Evolutionary conservation across 1,284 basidiomycete genomes (phyloP), one percentile per base, ranked within the genome.

Genomic region (Cutaneotrichosporon arboriforme): DNA sequence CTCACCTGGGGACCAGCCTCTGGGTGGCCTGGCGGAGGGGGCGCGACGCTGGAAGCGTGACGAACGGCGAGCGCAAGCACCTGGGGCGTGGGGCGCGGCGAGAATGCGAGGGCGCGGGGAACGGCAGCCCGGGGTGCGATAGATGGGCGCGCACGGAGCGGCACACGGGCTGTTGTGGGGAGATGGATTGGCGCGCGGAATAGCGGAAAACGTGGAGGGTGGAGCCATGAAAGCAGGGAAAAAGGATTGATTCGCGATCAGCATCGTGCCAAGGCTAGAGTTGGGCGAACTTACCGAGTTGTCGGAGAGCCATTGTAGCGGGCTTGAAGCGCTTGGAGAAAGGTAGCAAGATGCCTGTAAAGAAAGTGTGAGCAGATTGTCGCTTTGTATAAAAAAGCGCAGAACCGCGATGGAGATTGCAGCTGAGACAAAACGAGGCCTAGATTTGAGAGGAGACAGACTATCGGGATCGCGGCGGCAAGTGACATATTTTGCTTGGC

Each of bases 301-400:
- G 66, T 56, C 67, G 64, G 58, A 69, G 53, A 60, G 67, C 67
- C 69, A 70, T 70, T 46, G 39, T 65, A 43, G 44, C 21, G 35
- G 10, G 5, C 26, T 31, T 31, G 26, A 10, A 10, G 10, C 26
- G 26, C 26, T 31, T 31, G 26, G 26, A n/a, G n/a, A 31, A 31
- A 31, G 26, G 26, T 31, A 10, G 26, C 10, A 10, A 5, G 26
- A 31, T 31, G 26, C 26, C 26, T 31, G 26, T 10, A 31, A 31
- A 31, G 26, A 31, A n/a, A 10, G 26, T 31, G 26, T 31, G 26
- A 31, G 26, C 26, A 10, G 10, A 31, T 7, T 10, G 26, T 31
- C 10, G 7, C 5, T 5, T 31, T 31, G 5, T 31, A 31, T 31
- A 31, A 31, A 31, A n/a, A 10, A 10, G 26, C 26, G 26, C 26